A percentile compares a stretch with the other conserved stretches of the same genome.
Conservation (phyloP, 768 basidiomycete genomes). For the Epithele typhae region DNA sequence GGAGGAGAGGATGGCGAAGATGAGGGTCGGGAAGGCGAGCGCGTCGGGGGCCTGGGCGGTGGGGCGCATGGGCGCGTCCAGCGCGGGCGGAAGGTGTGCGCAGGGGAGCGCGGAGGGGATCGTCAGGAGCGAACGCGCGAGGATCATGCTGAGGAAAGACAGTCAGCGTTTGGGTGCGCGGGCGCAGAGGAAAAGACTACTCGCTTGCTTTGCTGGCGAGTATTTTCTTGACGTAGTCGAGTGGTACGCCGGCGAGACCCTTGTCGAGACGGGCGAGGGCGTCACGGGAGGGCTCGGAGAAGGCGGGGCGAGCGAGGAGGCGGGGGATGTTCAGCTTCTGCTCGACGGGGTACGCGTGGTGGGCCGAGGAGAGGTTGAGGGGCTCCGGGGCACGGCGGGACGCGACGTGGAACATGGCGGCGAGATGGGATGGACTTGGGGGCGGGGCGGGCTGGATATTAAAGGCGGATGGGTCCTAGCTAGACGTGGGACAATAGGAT, state of each 20-base stretch:
- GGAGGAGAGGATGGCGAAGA: conserved; percentile 36
- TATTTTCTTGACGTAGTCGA: conserved; percentile 57
- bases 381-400: conserved; percentile 21
- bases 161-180: neutral
- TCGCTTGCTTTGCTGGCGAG: conserved; percentile 23
- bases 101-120: conserved; percentile 23
- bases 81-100: conserved; percentile 21
- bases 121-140: conserved; percentile 22
- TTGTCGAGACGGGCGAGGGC: conserved; percentile 52
- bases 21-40: conserved; percentile 20
- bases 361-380: conserved; percentile 19
- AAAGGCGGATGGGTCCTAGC: conserved; percentile 12
- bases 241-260: conserved; percentile 48
- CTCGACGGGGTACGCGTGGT: conserved; percentile 12
- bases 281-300: conserved; percentile 56
- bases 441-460: neutral
- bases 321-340: conserved; percentile 68
- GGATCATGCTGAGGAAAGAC: conserved; percentile 17
- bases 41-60: conserved; percentile 16
- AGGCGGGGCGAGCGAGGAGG: conserved; percentile 61
- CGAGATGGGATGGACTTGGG: neutral
- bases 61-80: conserved; percentile 25
- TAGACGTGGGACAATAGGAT: conserved; percentile 16
- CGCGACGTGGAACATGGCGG: conserved; percentile 27
- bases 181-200: conserved; percentile 12